phyloP scores from a whole-genome alignment of 2,329 filamentous ascomycete species.

The Elsinoe arachidis region DNA sequence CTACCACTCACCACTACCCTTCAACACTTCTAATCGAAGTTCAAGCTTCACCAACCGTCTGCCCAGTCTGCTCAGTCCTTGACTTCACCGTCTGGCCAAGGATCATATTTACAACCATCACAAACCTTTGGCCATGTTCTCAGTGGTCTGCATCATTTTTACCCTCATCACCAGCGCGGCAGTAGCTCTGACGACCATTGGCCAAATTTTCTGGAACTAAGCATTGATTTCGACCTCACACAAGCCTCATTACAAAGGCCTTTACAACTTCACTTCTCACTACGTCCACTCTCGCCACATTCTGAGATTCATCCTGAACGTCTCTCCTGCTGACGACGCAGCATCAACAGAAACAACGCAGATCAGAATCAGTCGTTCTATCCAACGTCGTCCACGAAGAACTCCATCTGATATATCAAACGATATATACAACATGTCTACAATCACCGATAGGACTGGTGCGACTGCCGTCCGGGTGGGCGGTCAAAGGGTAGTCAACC shows the following conservation, averaged over 20 bases:
- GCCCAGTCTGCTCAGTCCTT: too few species aligned
- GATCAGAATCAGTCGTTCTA: neutral
- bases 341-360: neutral
- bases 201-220: slow-evolving; percentile 8
- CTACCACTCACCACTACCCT: too few species aligned
- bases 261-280: neutral
- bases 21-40: too few species aligned
- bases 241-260: neutral
- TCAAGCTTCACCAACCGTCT: too few species aligned
- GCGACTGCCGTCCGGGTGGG: too few species aligned
- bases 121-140: neutral
- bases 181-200: slow-evolving; percentile 1
- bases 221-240: neutral
- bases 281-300: neutral
- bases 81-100: too few species aligned
- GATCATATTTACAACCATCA: neutral
- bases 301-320: too few species aligned
- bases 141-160: slow-evolving; percentile 1
- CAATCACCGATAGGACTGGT: neutral
- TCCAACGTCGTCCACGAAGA: neutral
- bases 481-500: too few species aligned
- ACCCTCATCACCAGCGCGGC: neutral
- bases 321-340: too few species aligned
- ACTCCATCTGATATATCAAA: neutral
- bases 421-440: neutral